These are phyloP conservation scores for Thielaviopsis musarum DNA, from an alignment of 2,329 filamentous ascomycete species.

Conservation along the genomic window DNA sequence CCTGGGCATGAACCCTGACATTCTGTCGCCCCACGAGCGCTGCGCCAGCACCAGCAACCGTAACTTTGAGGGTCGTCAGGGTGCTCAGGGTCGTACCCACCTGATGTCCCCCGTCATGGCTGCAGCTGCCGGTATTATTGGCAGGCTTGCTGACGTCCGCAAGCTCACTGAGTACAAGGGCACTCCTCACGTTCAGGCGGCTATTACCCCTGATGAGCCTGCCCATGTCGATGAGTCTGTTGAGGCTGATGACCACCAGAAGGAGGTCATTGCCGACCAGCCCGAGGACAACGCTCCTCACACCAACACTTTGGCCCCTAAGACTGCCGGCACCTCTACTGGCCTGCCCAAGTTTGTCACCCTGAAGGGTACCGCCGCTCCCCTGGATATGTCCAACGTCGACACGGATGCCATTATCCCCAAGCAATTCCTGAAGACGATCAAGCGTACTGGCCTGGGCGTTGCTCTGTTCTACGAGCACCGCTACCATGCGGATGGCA, in stretches of 20 bases:
- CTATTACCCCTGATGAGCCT: slow-evolving; percentile 24
- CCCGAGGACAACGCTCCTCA: slow-evolving; percentile 48
- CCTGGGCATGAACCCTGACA: slow-evolving; percentile 97
- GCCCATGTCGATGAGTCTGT: slow-evolving; percentile 36
- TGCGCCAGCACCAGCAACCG: slow-evolving; percentile 93
- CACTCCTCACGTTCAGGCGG: slow-evolving; percentile 43
- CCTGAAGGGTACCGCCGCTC: slow-evolving; percentile 74
- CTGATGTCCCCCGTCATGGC: slow-evolving; percentile 97
- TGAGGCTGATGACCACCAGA: slow-evolving; percentile 32
- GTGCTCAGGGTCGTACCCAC: slow-evolving; percentile 78
- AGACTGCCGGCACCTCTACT: slow-evolving; percentile 28
- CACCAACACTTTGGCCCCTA: slow-evolving; percentile 38
- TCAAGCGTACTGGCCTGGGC: slow-evolving; percentile 90
- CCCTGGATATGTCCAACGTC: slow-evolving; percentile 74
- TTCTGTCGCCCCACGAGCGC: slow-evolving; percentile 77
- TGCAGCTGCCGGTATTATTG: slow-evolving; percentile 69
- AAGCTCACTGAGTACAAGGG: slow-evolving; percentile 49
- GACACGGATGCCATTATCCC: slow-evolving; percentile 99
- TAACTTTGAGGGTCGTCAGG: slow-evolving; percentile 94
- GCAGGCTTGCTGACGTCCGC: slow-evolving; percentile 82
- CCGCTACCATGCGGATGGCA: slow-evolving; percentile 58
- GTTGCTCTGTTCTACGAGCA: slow-evolving; percentile 73
- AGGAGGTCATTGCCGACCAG: slow-evolving; percentile 37
- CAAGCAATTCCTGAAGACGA: slow-evolving; percentile 98
- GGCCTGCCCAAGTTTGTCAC: slow-evolving; percentile 73